phyloP scores from a whole-genome alignment of 257 asterid species.

The Gynochthodes officinalis region DNA sequence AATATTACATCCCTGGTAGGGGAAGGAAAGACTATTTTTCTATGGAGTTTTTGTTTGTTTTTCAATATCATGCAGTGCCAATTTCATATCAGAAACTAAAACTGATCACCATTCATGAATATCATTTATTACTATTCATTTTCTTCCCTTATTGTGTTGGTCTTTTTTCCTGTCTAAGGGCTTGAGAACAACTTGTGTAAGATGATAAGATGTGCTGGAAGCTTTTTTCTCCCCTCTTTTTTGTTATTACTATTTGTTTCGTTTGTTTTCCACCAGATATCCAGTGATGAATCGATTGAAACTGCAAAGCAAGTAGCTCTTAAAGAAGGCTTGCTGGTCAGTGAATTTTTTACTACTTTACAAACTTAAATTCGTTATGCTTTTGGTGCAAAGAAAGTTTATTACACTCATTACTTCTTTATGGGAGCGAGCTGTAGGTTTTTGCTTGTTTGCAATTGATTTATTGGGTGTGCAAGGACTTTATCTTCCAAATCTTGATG shows the following conservation, averaged over 20 bases:
- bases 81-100: no score
- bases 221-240: no score
- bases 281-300: conserved; percentile 90
- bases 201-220: no score
- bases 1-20: no score
- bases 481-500: not conserved
- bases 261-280: conserved; percentile 41
- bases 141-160: no score
- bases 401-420: not conserved
- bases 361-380: not conserved
- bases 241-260: conserved; percentile 12
- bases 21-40: no score
- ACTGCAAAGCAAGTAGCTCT: conserved; percentile 89
- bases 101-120: no score
- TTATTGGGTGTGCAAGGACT: not conserved
- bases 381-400: not conserved
- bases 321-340: conserved; percentile 91
- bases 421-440: not conserved
- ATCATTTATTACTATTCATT: no score
- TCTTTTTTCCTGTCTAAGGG: no score
- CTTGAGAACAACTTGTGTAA: no score
- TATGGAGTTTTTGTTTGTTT: no score
- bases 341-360: conserved; percentile 29
- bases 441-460: not conserved
- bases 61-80: no score